A percentile compares a stretch with the other conserved stretches of the same genome.
Conservation (phyloP, 495 filamentous ascomycete genomes). For the Rhypophila decipiens region DNA sequence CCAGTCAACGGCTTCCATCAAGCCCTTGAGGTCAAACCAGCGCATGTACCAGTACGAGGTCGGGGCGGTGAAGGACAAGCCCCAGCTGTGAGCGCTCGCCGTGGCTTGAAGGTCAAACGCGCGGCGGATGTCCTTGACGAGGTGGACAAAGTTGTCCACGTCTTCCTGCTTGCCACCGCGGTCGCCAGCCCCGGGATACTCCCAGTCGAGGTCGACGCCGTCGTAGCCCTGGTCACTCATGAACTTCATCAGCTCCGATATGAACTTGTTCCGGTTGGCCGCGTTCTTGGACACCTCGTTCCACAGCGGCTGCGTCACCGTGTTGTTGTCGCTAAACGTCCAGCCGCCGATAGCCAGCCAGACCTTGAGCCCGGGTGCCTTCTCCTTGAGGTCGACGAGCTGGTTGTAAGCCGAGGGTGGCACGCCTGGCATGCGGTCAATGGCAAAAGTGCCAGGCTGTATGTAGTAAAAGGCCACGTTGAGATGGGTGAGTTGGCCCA, state of each 20-base stretch:
- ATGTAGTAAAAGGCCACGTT: conserved; percentile 25
- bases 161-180: too few species aligned
- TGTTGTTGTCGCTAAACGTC: conserved; percentile 35
- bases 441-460: conserved; percentile 4
- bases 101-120: too few species aligned
- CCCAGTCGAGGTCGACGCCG: conserved; percentile 50
- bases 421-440: conserved; percentile 9
- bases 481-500: conserved; percentile 24
- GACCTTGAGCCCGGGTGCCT: conserved; percentile 26
- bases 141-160: too few species aligned
- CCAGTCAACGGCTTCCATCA: not conserved
- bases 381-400: conserved; percentile 20
- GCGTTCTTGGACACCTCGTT: conserved; percentile 3
- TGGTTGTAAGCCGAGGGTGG: conserved; percentile 12
- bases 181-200: too few species aligned
- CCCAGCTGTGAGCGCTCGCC: too few species aligned
- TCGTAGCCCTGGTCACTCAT: conserved; percentile 43
- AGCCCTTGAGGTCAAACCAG: too few species aligned
- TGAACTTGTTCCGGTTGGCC: conserved; percentile 31
- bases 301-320: conserved; percentile 24
- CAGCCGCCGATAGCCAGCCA: conserved; percentile 42
- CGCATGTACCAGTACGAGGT: too few species aligned
- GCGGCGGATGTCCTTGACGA: too few species aligned
- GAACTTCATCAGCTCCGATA: conserved; percentile 35
- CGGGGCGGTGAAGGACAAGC: too few species aligned